A percentile compares a stretch with the other conserved stretches of the same genome.
Evolutionary conservation across 1,284 basidiomycete species (phyloP).

Genomic region (Blastosporella zonata): DNA sequence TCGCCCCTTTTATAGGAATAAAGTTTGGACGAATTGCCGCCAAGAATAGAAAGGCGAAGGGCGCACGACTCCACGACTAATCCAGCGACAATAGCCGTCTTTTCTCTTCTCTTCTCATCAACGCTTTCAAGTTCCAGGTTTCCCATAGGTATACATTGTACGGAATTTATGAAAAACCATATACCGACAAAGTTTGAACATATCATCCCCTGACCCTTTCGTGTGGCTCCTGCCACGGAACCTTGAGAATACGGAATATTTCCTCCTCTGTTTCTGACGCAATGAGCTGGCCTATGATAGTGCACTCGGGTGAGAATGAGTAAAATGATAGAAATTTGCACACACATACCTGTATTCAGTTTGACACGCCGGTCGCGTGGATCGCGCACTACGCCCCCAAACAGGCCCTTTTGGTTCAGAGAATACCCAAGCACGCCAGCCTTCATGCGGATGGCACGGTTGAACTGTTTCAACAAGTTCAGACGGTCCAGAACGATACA

Average conservation of each 20-base stretch:
- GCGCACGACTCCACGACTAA: too few relatives aligned
- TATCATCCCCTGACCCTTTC: constrained; percentile 52
- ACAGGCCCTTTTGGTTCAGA: constrained; percentile 84
- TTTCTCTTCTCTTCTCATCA: too few relatives aligned
- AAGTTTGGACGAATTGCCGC: too few relatives aligned
- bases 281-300: constrained; percentile 57
- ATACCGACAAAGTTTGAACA: neutral
- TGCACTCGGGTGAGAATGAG: neutral
- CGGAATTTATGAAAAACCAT: neutral
- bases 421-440: constrained; percentile 80
- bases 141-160: too few relatives aligned
- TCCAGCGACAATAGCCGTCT: too few relatives aligned
- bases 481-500: constrained; percentile 1
- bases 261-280: constrained; percentile 83
- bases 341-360: constrained; percentile 55
- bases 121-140: too few relatives aligned
- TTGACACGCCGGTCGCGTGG: constrained; percentile 59
- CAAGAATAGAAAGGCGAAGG: too few relatives aligned
- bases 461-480: constrained; percentile 60
- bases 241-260: constrained; percentile 73
- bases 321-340: neutral
- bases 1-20: too few relatives aligned
- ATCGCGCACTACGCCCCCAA: constrained; percentile 68
- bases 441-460: constrained; percentile 82
- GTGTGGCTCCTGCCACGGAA: constrained; percentile 78